Evolutionary conservation across 495 filamentous ascomycete genomes (phyloP).

Genomic region (Mycothermus thermophilus): DNA sequence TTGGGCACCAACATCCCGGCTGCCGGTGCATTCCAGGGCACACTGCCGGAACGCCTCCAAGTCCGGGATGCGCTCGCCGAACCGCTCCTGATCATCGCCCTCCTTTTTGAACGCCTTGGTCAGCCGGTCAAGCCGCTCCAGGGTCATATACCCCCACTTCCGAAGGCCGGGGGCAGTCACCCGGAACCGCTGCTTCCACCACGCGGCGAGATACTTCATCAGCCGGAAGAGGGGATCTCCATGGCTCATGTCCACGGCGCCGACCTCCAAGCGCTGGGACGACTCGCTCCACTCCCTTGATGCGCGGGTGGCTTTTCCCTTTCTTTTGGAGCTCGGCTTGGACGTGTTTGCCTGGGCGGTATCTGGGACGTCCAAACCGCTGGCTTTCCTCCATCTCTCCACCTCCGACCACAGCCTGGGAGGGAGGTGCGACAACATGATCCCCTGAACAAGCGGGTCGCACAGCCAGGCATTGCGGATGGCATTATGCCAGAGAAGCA

Average conservation of each 20-base stretch:
- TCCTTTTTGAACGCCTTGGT: slow-evolving; percentile 50
- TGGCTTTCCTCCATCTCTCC: slow-evolving; percentile 55
- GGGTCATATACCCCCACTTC: slow-evolving; percentile 74
- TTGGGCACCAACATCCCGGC: slow-evolving; percentile 76
- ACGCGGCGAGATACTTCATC: slow-evolving; percentile 58
- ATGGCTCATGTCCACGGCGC: slow-evolving; percentile 53
- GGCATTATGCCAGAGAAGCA: slow-evolving; percentile 76
- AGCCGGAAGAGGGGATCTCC: slow-evolving; percentile 75
- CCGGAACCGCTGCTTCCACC: slow-evolving; percentile 78
- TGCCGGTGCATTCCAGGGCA: slow-evolving; percentile 64
- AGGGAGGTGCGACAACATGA: slow-evolving; percentile 57
- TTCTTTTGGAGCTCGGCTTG: slow-evolving; percentile 16
- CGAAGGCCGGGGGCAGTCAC: slow-evolving; percentile 68
- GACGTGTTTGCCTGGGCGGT: neutral
- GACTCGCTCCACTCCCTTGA: slow-evolving; percentile 58
- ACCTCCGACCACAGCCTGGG: slow-evolving; percentile 54
- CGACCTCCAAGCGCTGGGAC: slow-evolving; percentile 55
- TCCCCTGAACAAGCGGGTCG: slow-evolving; percentile 63
- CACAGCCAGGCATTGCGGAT: slow-evolving; percentile 78
- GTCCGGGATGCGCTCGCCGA: slow-evolving; percentile 59
- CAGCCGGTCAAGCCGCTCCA: slow-evolving; percentile 52
- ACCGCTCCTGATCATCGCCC: slow-evolving; percentile 42
- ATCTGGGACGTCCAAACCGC: slow-evolving; percentile 40
- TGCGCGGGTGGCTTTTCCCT: slow-evolving; percentile 33
- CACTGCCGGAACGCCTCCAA: slow-evolving; percentile 51